Conservation (phyloP, 768 basidiomycete species). For the Pisolithus microcarpus region DNA sequence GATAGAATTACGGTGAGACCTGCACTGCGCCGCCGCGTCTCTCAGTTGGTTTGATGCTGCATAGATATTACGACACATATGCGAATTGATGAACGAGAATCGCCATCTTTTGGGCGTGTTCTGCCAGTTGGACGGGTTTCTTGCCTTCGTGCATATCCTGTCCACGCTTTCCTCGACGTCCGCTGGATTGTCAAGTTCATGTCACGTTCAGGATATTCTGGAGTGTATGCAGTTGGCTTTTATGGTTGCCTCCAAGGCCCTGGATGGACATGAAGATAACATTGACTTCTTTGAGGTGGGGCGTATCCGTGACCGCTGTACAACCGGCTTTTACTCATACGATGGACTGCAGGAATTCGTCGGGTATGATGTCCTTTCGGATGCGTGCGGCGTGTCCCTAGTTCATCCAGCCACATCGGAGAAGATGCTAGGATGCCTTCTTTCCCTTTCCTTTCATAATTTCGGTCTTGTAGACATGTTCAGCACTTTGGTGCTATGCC, state of each 20-base stretch:
- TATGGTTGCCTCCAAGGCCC: constrained; percentile 55
- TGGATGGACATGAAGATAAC: constrained; percentile 50
- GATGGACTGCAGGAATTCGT: constrained; percentile 30
- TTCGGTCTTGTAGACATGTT: constrained; percentile 55
- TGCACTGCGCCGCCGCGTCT: neutral
- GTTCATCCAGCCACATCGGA: constrained; percentile 40
- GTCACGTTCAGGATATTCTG: constrained; percentile 35
- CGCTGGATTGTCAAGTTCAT: constrained; percentile 22
- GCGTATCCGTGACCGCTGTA: constrained; percentile 18
- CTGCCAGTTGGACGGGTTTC: constrained; percentile 75
- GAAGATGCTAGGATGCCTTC: constrained; percentile 57
- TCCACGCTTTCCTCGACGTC: constrained; percentile 41
- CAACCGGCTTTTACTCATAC: constrained; percentile 23
- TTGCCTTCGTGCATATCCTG: constrained; percentile 65
- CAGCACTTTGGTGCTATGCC: constrained; percentile 29
- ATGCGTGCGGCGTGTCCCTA: constrained; percentile 51
- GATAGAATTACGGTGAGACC: constrained; percentile 48
- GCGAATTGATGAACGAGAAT: constrained; percentile 61
- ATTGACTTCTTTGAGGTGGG: constrained; percentile 61
- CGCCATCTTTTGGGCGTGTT: constrained; percentile 65
- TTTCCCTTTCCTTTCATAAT: constrained; percentile 61
- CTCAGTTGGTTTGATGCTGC: neutral
- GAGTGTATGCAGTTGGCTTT: constrained; percentile 59
- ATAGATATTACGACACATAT: constrained; percentile 61
- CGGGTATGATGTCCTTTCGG: constrained; percentile 57